Percentiles rank a stretch among this genome's conserved stretches.
phyloP scores from a whole-genome alignment of 1,284 basidiomycete species.

The Puccinia polysora region DNA sequence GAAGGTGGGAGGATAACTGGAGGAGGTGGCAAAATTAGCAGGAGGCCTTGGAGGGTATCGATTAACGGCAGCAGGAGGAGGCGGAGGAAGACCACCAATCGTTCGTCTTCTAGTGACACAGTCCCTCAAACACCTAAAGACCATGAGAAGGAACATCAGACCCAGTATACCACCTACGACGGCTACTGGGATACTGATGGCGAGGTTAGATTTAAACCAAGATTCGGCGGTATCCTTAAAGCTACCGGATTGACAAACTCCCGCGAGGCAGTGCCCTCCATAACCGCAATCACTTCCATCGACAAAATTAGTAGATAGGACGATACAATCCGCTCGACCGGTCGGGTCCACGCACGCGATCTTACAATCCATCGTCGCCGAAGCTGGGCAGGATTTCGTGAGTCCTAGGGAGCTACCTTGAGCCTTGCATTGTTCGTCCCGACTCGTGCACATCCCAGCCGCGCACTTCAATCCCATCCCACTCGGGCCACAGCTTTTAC shows the following conservation, averaged over 20 bases:
- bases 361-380: constrained; percentile 45
- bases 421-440: constrained; percentile 70
- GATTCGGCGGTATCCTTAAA: constrained; percentile 65
- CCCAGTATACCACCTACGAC: constrained; percentile 43
- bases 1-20: too few relatives aligned
- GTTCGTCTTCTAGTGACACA: not conserved
- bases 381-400: constrained; percentile 61
- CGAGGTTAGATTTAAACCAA: constrained; percentile 52
- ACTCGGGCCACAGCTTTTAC: constrained; percentile 59
- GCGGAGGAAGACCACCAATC: too few relatives aligned
- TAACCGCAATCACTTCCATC: constrained; percentile 59
- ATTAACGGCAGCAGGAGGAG: too few relatives aligned
- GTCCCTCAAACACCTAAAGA: constrained; percentile 8
- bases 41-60: too few relatives aligned
- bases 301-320: constrained; percentile 10
- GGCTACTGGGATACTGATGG: constrained; percentile 50
- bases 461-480: constrained; percentile 66
- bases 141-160: constrained; percentile 17
- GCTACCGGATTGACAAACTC: constrained; percentile 64
- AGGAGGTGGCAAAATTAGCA: not conserved
- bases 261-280: constrained; percentile 59
- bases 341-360: constrained; percentile 32
- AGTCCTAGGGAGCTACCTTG: constrained; percentile 68
- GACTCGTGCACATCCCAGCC: constrained; percentile 73
- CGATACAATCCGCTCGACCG: constrained; percentile 33